phyloP scores from a whole-genome alignment of 345 rosid species.

The Melastoma malabathricum region DNA sequence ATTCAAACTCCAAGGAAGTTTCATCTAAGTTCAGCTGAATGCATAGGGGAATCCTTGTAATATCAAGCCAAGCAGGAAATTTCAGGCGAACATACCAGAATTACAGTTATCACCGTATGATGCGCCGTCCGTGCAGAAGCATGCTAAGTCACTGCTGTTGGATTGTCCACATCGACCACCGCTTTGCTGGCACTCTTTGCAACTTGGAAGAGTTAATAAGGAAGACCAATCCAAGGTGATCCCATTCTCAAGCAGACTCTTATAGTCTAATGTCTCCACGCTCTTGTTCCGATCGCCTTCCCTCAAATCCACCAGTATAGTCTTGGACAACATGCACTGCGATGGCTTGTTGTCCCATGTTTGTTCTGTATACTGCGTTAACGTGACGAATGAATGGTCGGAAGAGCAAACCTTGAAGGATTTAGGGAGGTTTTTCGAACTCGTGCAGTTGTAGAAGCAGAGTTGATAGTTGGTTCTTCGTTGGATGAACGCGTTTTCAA shows the following conservation, averaged over 20 bases:
- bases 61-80: not conserved
- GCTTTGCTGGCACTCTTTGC: slow-evolving; percentile 10
- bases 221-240: slow-evolving; percentile 8
- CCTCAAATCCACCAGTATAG: slow-evolving; percentile 10
- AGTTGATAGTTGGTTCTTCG: not conserved
- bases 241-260: not conserved
- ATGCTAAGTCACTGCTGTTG: slow-evolving; percentile 2
- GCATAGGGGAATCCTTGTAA: too few species aligned
- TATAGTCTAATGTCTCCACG: slow-evolving; percentile 2
- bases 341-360: too few species aligned
- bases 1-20: not conserved
- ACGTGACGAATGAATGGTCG: not conserved
- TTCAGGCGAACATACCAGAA: slow-evolving; percentile 10
- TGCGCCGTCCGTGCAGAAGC: slow-evolving; percentile 15
- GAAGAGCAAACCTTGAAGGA: not conserved
- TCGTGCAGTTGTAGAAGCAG: not conserved
- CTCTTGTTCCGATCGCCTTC: slow-evolving; percentile 1
- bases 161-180: slow-evolving; percentile 20
- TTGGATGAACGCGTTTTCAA: accelerated
- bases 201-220: not conserved
- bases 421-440: accelerated
- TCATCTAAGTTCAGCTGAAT: too few species aligned
- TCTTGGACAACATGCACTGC: not conserved
- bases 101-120: slow-evolving; percentile 6
- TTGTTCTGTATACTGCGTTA: slow-evolving; percentile 1